These are phyloP conservation scores for Trichoderma sp. DNA, from an alignment of 2,329 filamentous ascomycete species.

Conservation along the genomic window DNA sequence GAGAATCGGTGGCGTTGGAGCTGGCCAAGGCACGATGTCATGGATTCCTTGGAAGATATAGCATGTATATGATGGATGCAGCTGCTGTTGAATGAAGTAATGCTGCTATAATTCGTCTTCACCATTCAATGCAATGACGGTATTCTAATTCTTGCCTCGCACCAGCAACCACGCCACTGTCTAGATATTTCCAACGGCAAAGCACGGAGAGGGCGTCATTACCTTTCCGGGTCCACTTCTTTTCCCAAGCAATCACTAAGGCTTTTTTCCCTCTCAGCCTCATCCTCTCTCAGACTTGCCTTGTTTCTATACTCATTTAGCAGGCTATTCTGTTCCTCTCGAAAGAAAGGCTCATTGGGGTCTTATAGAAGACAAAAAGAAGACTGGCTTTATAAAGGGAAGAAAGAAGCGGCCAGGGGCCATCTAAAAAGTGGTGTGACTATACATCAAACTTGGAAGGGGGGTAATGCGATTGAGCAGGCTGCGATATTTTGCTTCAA, in stretches of 20 bases:
- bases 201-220: background rate
- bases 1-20: background rate
- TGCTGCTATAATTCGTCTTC: background rate
- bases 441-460: background rate
- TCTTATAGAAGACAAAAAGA: no score
- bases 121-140: background rate
- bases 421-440: background rate
- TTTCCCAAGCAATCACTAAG: background rate
- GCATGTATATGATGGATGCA: background rate
- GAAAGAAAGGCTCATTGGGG: no score
- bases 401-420: background rate
- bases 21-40: background rate
- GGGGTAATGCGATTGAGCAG: constrained; percentile 31
- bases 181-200: background rate
- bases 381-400: background rate
- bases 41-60: background rate
- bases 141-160: background rate
- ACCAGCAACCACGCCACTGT: background rate
- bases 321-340: no score
- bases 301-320: background rate
- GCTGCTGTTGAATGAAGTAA: background rate
- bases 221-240: background rate
- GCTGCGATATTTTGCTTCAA: constrained; percentile 29
- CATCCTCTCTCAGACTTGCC: background rate
- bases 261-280: background rate